Percentiles rank a stretch among this genome's conserved stretches.
Evolutionary conservation across 2,329 filamentous ascomycete species (phyloP).

Genomic region (Dryadomyces quercivorus): DNA sequence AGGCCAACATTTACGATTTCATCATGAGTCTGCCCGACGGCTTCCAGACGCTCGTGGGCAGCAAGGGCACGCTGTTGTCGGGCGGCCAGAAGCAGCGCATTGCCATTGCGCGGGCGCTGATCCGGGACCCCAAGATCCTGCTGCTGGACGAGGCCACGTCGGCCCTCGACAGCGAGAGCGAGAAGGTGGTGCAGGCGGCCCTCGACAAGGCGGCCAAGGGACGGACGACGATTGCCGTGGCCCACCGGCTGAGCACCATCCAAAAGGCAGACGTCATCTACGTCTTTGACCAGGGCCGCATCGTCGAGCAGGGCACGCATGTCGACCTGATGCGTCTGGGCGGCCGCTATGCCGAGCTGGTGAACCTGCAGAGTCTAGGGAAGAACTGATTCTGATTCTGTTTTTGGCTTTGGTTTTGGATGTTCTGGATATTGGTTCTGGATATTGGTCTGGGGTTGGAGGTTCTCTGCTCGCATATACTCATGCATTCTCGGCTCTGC

Average conservation of each 20-base stretch:
- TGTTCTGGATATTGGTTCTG: too few species aligned
- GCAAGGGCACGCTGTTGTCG: conserved; percentile 72
- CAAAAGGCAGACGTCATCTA: conserved; percentile 93
- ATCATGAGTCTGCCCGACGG: conserved; percentile 73
- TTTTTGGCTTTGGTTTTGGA: not conserved
- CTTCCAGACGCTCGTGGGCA: conserved; percentile 75
- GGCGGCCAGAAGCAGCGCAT: conserved; percentile 94
- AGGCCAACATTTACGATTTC: conserved; percentile 89
- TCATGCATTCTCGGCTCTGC: not conserved
- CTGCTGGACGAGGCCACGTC: conserved; percentile 73
- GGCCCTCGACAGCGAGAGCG: conserved; percentile 63
- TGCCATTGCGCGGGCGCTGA: conserved; percentile 79
- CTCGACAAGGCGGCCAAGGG: conserved; percentile 73
- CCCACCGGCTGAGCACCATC: conserved; percentile 83
- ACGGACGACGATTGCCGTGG: conserved; percentile 86
- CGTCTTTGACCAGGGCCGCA: conserved; percentile 81
- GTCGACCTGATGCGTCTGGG: conserved; percentile 55
- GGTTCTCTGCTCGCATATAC: too few species aligned
- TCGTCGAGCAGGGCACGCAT: conserved; percentile 80
- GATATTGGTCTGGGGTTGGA: too few species aligned
- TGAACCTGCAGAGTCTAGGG: conserved; percentile 67
- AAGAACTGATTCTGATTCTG: too few species aligned
- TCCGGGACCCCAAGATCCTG: conserved; percentile 82
- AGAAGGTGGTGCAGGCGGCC: conserved; percentile 70
- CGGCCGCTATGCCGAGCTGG: conserved; percentile 66